Conservation (phyloP, 768 basidiomycete species). For the Kwoniella bestiolae region DNA sequence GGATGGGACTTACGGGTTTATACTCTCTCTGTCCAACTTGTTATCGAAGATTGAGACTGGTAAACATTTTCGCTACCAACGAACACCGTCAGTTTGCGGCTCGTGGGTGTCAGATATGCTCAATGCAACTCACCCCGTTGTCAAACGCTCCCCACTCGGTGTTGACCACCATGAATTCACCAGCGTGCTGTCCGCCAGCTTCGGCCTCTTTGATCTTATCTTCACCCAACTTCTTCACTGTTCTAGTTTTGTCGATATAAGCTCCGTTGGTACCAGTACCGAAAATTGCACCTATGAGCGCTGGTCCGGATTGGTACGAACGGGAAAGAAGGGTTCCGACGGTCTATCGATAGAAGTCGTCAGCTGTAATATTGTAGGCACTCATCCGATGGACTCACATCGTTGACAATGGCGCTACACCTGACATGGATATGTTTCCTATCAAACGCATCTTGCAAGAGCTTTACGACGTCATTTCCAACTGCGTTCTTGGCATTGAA, state of each 20-base stretch:
- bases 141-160: constrained; percentile 99
- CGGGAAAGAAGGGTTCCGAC: constrained; percentile 92
- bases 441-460: constrained; percentile 90
- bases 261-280: constrained; percentile 99
- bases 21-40: constrained; percentile 86
- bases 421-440: constrained; percentile 88
- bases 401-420: constrained; percentile 91
- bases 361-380: constrained; percentile 21
- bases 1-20: constrained; percentile 69
- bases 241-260: constrained; percentile 84
- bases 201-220: constrained; percentile 59
- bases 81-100: neutral
- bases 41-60: constrained; percentile 90
- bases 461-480: constrained; percentile 83
- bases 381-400: constrained; percentile 64
- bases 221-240: constrained; percentile 80
- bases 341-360: constrained; percentile 64
- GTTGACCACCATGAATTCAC: constrained; percentile 83
- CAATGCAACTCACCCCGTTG: constrained; percentile 70
- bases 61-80: constrained; percentile 72
- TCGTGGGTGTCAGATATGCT: neutral
- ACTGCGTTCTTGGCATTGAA: constrained; percentile 89
- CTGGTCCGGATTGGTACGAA: constrained; percentile 90
- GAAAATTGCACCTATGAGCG: constrained; percentile 84
- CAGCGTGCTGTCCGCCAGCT: constrained; percentile 59